These are phyloP conservation scores for Medicago ruthenica DNA, from an alignment of 306 rosid genomes.

Conservation along the genomic window DNA sequence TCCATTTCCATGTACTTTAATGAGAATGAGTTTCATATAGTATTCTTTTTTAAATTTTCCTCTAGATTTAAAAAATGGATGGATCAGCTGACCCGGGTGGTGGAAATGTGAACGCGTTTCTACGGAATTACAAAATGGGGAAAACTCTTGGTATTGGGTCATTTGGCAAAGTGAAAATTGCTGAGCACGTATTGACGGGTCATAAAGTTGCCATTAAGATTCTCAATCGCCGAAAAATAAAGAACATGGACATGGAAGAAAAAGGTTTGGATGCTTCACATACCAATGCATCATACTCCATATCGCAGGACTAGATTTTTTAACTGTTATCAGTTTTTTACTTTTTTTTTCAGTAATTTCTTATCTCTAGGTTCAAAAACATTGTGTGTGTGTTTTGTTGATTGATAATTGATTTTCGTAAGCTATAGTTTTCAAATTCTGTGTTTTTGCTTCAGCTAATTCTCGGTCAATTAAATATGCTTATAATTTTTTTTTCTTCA, in stretches of 20 bases:
- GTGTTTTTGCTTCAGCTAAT: not conserved
- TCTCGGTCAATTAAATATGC: constrained; percentile 5
- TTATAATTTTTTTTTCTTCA: constrained; percentile 23
- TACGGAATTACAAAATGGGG: constrained; percentile 82
- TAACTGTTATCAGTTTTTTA: constrained; percentile 24
- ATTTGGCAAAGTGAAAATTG: constrained; percentile 90
- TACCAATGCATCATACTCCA: constrained; percentile 8
- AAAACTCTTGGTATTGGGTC: constrained; percentile 92
- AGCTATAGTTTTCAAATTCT: constrained; percentile 24
- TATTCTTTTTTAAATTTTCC: constrained; percentile 31
- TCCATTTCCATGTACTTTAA: constrained; percentile 7
- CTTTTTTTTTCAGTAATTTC: constrained; percentile 23
- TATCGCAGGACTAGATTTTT: constrained; percentile 6
- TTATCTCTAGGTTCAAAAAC: not conserved
- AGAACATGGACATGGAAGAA: constrained; percentile 88
- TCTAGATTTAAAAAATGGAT: constrained; percentile 60
- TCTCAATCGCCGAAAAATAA: constrained; percentile 79
- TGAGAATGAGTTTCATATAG: constrained; percentile 3
- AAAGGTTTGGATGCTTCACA: constrained; percentile 65
- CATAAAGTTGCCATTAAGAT: constrained; percentile 92
- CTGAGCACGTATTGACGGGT: constrained; percentile 84
- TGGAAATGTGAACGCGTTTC: constrained; percentile 55
- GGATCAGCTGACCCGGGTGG: constrained; percentile 56
- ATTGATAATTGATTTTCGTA: constrained; percentile 21
- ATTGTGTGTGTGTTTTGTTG: not conserved